Evolutionary conservation across 306 rosid species (phyloP).

Genomic region (Casuarina cunninghamiana): DNA sequence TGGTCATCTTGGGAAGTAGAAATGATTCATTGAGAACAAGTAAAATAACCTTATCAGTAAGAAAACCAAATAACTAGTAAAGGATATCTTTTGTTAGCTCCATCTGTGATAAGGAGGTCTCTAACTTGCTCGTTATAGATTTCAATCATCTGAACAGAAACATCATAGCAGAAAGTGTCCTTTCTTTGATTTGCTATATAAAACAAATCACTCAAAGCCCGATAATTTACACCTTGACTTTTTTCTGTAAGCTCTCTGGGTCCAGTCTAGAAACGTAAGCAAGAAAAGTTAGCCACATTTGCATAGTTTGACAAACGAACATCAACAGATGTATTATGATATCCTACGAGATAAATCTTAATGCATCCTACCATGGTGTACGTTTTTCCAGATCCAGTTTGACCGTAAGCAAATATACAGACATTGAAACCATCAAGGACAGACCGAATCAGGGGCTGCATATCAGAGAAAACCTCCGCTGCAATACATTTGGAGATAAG

Average conservation of each 20-base stretch:
- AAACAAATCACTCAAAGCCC: constrained; percentile 92
- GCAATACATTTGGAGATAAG: constrained; percentile 26
- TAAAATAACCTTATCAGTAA: not conserved
- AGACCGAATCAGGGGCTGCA: constrained; percentile 87
- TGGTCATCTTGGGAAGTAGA: not conserved
- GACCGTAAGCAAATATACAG: constrained; percentile 92
- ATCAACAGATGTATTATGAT: not conserved
- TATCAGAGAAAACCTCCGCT: constrained; percentile 85
- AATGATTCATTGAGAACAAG: not conserved
- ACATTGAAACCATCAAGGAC: constrained; percentile 91
- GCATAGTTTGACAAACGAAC: not conserved
- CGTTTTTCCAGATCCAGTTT: constrained; percentile 93
- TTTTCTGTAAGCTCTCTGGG: constrained; percentile 89
- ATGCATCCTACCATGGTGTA: constrained; percentile 67
- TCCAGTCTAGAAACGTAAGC: constrained; percentile 57
- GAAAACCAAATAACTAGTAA: constrained; percentile 30
- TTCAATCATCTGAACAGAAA: constrained; percentile 96
- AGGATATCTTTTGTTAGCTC: constrained; percentile 96
- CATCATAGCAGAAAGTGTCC: constrained; percentile 74
- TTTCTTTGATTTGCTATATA: constrained; percentile 73
- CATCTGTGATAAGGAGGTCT: constrained; percentile 85
- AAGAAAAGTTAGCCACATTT: constrained; percentile 18
- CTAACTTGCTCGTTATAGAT: constrained; percentile 97
- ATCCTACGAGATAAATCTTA: constrained; percentile 2
- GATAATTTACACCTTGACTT: constrained; percentile 89